Conservation (phyloP, 352 stramenopile species). For the Pythium guiyangense region DNA sequence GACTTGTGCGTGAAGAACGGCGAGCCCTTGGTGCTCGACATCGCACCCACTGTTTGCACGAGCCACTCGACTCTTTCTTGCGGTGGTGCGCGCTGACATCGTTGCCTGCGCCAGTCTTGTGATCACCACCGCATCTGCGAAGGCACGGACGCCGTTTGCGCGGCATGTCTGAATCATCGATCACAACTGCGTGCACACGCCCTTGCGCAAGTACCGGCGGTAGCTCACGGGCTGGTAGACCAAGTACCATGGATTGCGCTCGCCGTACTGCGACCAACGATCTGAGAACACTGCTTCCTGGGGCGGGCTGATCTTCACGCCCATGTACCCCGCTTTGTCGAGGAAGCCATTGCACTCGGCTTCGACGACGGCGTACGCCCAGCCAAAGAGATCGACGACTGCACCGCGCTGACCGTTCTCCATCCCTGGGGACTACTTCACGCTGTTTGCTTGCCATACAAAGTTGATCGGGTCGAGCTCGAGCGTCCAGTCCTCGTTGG, state of each 20-base stretch:
- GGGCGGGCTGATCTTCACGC: conserved; percentile 64
- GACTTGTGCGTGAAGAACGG: conserved; percentile 45
- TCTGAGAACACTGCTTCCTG: conserved; percentile 55
- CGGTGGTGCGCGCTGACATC: conserved; percentile 35
- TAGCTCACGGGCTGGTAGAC: conserved; percentile 67
- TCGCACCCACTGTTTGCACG: conserved; percentile 30
- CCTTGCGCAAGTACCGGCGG: conserved; percentile 48
- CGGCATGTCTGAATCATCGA: conserved; percentile 68
- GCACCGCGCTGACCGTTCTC: conserved; percentile 49
- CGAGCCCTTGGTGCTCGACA: conserved; percentile 29
- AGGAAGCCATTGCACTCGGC: conserved; percentile 56
- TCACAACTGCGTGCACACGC: conserved; percentile 37
- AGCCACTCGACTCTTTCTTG: conserved; percentile 4
- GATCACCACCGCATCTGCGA: conserved; percentile 54
- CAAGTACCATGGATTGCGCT: conserved; percentile 70
- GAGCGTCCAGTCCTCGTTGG: conserved; percentile 24
- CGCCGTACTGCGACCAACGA: conserved; percentile 23
- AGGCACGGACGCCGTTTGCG: conserved; percentile 50
- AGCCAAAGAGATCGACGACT: conserved; percentile 68
- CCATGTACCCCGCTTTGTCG: conserved; percentile 60
- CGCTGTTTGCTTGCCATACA: conserved; percentile 40
- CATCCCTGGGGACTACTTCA: conserved; percentile 25
- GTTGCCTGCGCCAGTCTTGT: conserved; percentile 46
- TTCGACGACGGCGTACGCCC: conserved; percentile 59
- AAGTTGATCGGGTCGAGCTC: conserved; percentile 61